phyloP scores from a whole-genome alignment of 2,329 filamentous ascomycete genomes.

The Pseudogymnoascus sp. region DNA sequence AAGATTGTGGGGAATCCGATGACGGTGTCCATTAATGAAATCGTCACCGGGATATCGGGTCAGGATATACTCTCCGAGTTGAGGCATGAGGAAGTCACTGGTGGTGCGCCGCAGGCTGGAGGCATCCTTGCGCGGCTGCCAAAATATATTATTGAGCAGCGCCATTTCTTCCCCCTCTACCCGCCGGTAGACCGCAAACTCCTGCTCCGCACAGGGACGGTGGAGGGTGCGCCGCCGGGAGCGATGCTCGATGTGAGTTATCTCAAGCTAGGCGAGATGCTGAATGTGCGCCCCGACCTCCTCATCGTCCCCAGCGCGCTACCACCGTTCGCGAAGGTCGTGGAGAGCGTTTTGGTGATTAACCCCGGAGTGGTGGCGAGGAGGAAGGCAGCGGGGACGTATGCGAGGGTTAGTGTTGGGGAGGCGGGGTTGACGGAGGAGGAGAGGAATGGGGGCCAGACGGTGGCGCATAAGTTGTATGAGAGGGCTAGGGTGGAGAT shows the following conservation, averaged over 20 bases:
- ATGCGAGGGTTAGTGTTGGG: conserved; percentile 67
- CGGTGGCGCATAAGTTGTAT: conserved; percentile 68
- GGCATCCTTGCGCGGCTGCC: conserved; percentile 51
- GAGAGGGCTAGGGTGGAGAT: conserved; percentile 82
- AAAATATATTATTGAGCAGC: conserved; percentile 74
- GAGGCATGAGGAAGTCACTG: conserved; percentile 60
- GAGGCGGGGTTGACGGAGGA: conserved; percentile 51
- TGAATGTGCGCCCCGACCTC: conserved; percentile 76
- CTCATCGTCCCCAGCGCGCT: conserved; percentile 74
- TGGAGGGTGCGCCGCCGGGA: conserved; percentile 55
- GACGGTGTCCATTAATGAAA: conserved; percentile 80
- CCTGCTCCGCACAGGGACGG: conserved; percentile 55
- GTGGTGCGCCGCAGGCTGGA: conserved; percentile 42
- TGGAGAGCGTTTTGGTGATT: conserved; percentile 81
- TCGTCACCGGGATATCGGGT: conserved; percentile 69
- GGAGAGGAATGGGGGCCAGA: conserved; percentile 41
- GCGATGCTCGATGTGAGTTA: conserved; percentile 77
- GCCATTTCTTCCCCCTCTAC: conserved; percentile 85
- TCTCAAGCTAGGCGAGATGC: conserved; percentile 82
- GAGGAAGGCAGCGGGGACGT: conserved; percentile 75
- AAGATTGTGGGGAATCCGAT: conserved; percentile 84
- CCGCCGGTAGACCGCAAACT: conserved; percentile 64
- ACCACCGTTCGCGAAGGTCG: conserved; percentile 82
- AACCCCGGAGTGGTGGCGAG: conserved; percentile 88
- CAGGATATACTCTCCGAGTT: conserved; percentile 81